Evolutionary conservation across 108 stramenopile genomes (phyloP), one percentile per base, ranked within the genome.

Genomic region (Stephanodiscus minutulus): DNA sequence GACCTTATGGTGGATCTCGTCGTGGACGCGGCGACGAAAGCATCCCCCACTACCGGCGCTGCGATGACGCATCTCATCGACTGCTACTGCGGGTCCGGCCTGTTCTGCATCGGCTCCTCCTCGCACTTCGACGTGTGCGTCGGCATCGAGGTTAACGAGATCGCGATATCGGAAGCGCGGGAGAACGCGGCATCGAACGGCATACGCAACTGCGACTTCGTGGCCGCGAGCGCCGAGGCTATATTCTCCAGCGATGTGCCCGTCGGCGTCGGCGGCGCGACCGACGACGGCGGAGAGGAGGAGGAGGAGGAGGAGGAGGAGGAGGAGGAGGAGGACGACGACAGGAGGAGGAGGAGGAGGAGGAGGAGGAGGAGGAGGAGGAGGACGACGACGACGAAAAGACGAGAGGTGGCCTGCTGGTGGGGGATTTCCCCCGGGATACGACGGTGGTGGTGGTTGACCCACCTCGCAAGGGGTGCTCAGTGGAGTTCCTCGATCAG

Each of bases 81-180:
- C 39, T 96, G 96, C 44, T 99, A 99, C 64, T 99, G 98, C 63
- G 98, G 97, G n/a, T 92, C 91, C 2, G 98, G 98, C 20, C 63
- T 99, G 21, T 99, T 99, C 73, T 85, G 88, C 5, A 48, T 99
- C 15, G 84, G 82, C 7, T 93, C 91, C 1, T 82, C 94, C 24
- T 52, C 60, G 41, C 56, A 73, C 11, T 97, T 99, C 73, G 83
- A 96, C 28, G 47, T 74, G 35, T 93, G 92, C 58, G 93, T 91
- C 29, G 98, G 98, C 20, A 96, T 99, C 64, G 98, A 99, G 82
- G 88, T 99, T 53, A 96, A 96, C 60, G 71, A 89, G 0, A 70
- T 66, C 46, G 96, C 97, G 18, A 86, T 98, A 1, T 85, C 91
- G 36, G 92, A 94, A 77, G 79, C 79, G 4, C 66, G 72, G 7